A percentile compares a stretch with the other conserved stretches of the same genome.
These are phyloP conservation scores for Pterocarpus macrocarpus DNA, from an alignment of 306 rosid genomes.

Conservation along the genomic window DNA sequence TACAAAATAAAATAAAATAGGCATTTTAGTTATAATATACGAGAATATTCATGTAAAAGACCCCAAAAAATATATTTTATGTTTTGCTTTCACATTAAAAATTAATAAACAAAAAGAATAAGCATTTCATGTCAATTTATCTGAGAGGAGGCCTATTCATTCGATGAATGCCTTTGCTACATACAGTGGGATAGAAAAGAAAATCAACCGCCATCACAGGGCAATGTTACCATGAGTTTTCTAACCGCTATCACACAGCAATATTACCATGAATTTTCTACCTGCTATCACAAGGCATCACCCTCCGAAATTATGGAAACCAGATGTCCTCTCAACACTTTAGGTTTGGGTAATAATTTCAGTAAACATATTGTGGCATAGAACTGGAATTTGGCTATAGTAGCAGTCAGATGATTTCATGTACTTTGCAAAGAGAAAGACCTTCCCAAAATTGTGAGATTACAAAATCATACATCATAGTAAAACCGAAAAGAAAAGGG, in stretches of 20 bases:
- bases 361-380: conserved; percentile 1
- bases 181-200: neutral
- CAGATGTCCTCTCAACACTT: no score
- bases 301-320: no score
- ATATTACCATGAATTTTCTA: no score
- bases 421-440: conserved; percentile 11
- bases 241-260: no score
- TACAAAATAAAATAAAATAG: no score
- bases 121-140: neutral
- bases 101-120: neutral
- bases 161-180: neutral
- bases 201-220: neutral
- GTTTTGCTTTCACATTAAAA: no score
- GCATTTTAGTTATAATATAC: no score
- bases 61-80: no score
- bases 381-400: conserved; percentile 38
- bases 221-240: no score
- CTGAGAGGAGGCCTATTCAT: neutral
- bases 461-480: conserved; percentile 51
- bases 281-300: no score
- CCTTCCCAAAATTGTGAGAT: conserved; percentile 39
- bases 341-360: neutral
- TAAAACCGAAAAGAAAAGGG: conserved; percentile 4
- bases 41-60: no score
- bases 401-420: conserved; percentile 16